Evolutionary conservation across 192 early-diverging fungal species (phyloP), one percentile per base, ranked within the genome.

Genomic region (Gonapodya prolifera): DNA sequence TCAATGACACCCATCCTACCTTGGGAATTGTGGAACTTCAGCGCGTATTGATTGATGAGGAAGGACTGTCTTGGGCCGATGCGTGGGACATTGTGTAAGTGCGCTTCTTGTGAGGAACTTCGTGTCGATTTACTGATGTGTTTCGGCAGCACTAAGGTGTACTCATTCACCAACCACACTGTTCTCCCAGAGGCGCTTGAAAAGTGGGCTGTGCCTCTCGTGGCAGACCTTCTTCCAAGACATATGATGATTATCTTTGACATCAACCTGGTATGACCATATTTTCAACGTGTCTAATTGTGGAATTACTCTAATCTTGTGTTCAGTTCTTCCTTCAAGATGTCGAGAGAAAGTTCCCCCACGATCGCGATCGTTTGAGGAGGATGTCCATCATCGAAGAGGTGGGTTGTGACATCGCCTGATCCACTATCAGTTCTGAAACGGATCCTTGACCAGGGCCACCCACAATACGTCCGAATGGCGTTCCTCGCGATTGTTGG

Each of bases 231-330:
- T 28, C 86, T 99, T 77, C 97, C 97, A 35, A 90, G 97, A 78
- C 95, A 97, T 84, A 92, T 99, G 94, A 93, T 94, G 83, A 95
- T 99, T 83, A 98, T 99, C 83, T 99, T 97, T 82, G 96, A 99
- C 83, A 93, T 99, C 89, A 99, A 99, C 84, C 84, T 99, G 77
- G 79, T 80, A 30, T 1, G 70, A 45, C 1, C 23, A 34, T 75
- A n/a, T n/a, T n/a, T n/a, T n/a, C n/a, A n/a, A n/a, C n/a, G n/a
- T n/a, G n/a, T n/a, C n/a, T n/a, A n/a, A n/a, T n/a, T n/a, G n/a
- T n/a, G n/a, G n/a, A n/a, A n/a, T n/a, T n/a, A n/a, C n/a, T n/a
- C n/a, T n/a, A 1, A 1, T 75, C 1, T 75, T 31, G 2, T 1
- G 23, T 29, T 1, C 35, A 80, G 86, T 99, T 91, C 89, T 99